Conservation (phyloP, 495 filamentous ascomycete genomes). For the Geopyxis carbonaria region DNA sequence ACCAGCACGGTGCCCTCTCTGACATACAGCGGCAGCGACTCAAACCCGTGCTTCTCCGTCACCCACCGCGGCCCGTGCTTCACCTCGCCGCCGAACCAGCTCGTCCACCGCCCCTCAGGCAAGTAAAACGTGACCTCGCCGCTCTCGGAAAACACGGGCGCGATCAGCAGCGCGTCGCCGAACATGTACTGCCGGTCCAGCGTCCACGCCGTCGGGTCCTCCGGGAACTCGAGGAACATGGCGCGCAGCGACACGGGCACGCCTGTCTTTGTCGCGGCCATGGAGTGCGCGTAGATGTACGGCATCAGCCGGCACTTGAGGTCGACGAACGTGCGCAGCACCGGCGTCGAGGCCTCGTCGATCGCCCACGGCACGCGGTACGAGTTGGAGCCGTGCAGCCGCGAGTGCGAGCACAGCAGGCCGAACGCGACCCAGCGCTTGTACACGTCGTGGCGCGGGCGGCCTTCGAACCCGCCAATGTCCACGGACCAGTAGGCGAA, state of each 20-base stretch:
- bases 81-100: conserved; percentile 32
- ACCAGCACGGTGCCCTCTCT: conserved; percentile 33
- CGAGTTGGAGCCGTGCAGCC: conserved; percentile 46
- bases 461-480: conserved; percentile 59
- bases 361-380: conserved; percentile 60
- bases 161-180: conserved; percentile 39
- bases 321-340: conserved; percentile 40
- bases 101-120: conserved; percentile 41
- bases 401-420: conserved; percentile 47
- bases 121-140: conserved; percentile 47
- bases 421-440: conserved; percentile 65
- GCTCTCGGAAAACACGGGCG: conserved; percentile 43
- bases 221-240: conserved; percentile 48
- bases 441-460: conserved; percentile 49
- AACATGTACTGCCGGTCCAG: conserved; percentile 55
- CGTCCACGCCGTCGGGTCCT: conserved; percentile 42
- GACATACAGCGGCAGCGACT: conserved; percentile 34
- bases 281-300: conserved; percentile 41
- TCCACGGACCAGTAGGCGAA: conserved; percentile 55
- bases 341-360: conserved; percentile 43
- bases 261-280: conserved; percentile 30
- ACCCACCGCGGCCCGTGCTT: conserved; percentile 33
- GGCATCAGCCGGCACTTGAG: conserved; percentile 47
- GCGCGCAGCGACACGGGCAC: conserved; percentile 39
- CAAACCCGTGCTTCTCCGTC: conserved; percentile 32